phyloP scores from a whole-genome alignment of 1,139 yeast genomes.

The Ogataea hybrid region DNA sequence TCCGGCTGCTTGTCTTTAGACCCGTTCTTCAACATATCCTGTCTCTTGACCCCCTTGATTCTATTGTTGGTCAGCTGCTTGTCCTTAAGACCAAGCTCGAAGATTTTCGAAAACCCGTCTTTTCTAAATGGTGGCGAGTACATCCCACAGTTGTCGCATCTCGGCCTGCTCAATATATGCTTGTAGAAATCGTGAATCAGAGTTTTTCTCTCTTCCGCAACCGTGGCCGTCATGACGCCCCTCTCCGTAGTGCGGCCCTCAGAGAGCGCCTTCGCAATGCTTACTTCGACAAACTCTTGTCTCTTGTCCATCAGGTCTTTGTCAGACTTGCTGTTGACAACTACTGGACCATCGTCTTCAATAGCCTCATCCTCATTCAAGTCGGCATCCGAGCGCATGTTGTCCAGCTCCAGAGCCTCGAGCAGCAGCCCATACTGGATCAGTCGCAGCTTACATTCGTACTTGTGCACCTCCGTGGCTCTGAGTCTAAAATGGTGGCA shows the following conservation, averaged over 20 bases:
- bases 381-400: slow-evolving; percentile 45
- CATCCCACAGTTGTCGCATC: slow-evolving; percentile 96
- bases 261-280: slow-evolving; percentile 71
- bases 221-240: slow-evolving; percentile 81
- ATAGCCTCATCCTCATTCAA: slow-evolving; percentile 39
- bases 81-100: slow-evolving; percentile 80
- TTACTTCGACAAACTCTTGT: slow-evolving; percentile 64
- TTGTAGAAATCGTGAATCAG: slow-evolving; percentile 75
- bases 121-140: slow-evolving; percentile 91
- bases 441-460: slow-evolving; percentile 72
- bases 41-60: slow-evolving; percentile 74
- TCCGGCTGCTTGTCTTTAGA: slow-evolving; percentile 27
- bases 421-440: slow-evolving; percentile 86
- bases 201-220: slow-evolving; percentile 80
- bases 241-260: slow-evolving; percentile 67
- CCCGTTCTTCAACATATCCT: slow-evolving; percentile 55
- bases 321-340: slow-evolving; percentile 28
- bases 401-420: slow-evolving; percentile 73
- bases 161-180: slow-evolving; percentile 68
- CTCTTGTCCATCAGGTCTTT: slow-evolving; percentile 48
- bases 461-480: slow-evolving; percentile 68
- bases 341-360: slow-evolving; percentile 33
- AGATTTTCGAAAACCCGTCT: slow-evolving; percentile 91
- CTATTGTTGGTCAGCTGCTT: slow-evolving; percentile 80
- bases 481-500: slow-evolving; percentile 83